A percentile compares a stretch with the other conserved stretches of the same genome.
These are phyloP conservation scores for Blastomyces gilchristii DNA, from an alignment of 2,329 filamentous ascomycete genomes.

Conservation along the genomic window DNA sequence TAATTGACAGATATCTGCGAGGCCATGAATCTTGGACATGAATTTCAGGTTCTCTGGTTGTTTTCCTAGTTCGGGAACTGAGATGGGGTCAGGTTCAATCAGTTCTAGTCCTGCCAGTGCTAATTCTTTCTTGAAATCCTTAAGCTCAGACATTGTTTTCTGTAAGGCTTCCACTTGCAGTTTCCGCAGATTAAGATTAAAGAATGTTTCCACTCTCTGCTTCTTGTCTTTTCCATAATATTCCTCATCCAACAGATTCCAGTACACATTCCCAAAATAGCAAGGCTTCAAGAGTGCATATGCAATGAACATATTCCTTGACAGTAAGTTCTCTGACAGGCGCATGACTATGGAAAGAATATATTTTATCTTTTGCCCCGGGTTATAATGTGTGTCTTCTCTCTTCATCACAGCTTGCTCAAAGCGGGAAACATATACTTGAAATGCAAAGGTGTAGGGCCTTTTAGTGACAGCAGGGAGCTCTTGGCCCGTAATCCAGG, in stretches of 20 bases:
- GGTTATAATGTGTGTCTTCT: background rate
- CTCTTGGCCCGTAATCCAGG: background rate
- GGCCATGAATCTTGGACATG: background rate
- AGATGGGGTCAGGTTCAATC: background rate
- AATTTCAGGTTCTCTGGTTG: no score
- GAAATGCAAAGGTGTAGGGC: background rate
- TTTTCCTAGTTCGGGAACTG: no score
- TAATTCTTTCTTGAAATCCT: background rate
- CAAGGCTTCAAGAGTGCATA: constrained; percentile 8
- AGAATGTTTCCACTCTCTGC: constrained; percentile 7
- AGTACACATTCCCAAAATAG: constrained; percentile 12
- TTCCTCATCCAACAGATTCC: constrained; percentile 7
- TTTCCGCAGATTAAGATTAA: background rate
- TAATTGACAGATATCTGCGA: background rate
- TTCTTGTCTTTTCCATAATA: constrained; percentile 8
- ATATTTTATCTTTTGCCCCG: background rate
- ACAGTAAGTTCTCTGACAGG: background rate
- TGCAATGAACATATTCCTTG: constrained; percentile 3
- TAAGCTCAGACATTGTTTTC: background rate
- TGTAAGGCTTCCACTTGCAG: background rate
- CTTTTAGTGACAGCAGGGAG: background rate
- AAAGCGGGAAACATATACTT: background rate
- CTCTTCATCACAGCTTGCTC: background rate
- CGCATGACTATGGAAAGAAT: background rate
- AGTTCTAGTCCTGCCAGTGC: background rate